A percentile compares a stretch with the other conserved stretches of the same genome.
Conservation (phyloP, 495 filamentous ascomycete species). For the Tetracladium marchalianum region DNA sequence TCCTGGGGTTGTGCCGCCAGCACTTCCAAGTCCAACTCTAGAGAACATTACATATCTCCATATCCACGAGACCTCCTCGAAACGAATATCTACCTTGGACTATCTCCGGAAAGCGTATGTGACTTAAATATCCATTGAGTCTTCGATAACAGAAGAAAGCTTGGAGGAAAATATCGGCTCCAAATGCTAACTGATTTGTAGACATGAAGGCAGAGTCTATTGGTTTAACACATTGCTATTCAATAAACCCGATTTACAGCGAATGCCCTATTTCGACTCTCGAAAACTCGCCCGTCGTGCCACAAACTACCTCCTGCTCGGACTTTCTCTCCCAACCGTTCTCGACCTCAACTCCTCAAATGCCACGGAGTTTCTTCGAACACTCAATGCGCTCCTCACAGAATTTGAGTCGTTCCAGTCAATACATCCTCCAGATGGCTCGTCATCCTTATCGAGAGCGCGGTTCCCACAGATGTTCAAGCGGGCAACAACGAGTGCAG, state of each 20-base stretch:
- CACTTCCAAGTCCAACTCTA: constrained; percentile 51
- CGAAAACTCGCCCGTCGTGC: constrained; percentile 75
- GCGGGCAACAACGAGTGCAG: constrained; percentile 49
- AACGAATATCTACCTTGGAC: constrained; percentile 91
- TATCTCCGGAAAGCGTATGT: constrained; percentile 86
- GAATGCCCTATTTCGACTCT: constrained; percentile 75
- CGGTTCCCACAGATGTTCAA: constrained; percentile 88
- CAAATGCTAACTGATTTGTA: constrained; percentile 24
- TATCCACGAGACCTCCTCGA: constrained; percentile 80
- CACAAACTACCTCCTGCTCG: constrained; percentile 87
- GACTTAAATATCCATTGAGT: neutral
- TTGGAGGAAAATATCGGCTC: neutral
- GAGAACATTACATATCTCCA: constrained; percentile 54
- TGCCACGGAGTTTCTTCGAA: constrained; percentile 74
- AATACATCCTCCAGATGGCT: constrained; percentile 68
- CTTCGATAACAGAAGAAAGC: neutral
- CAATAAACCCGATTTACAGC: constrained; percentile 67
- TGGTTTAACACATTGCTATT: constrained; percentile 97
- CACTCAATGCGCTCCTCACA: constrained; percentile 72
- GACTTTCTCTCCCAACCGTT: constrained; percentile 79
- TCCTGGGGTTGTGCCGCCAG: constrained; percentile 9
- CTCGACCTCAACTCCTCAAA: constrained; percentile 74
- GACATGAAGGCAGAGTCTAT: constrained; percentile 86
- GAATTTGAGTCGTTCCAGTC: constrained; percentile 93
- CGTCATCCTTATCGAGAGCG: constrained; percentile 61